Conservation (phyloP, 2,329 filamentous ascomycete genomes). For the Ophiostoma australiae region DNA sequence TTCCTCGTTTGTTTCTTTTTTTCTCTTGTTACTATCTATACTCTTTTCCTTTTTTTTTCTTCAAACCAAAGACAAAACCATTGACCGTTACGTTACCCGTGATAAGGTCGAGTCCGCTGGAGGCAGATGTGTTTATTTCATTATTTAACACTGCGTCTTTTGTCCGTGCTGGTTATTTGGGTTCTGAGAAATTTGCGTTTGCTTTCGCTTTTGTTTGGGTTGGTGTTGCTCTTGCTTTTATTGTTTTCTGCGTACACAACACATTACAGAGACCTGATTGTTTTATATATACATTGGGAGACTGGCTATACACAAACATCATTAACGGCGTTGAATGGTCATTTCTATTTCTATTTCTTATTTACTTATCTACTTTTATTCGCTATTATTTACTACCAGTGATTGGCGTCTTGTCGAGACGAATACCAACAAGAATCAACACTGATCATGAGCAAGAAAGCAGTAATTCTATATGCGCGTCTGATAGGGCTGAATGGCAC, state of each 20-base stretch:
- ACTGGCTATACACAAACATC: constrained; percentile 19
- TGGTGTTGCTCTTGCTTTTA: background rate
- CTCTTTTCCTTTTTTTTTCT: constrained; percentile 11
- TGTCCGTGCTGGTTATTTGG: background rate
- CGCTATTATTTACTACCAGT: background rate
- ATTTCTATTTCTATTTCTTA: background rate
- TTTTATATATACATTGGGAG: constrained; percentile 7
- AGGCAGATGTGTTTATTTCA: background rate
- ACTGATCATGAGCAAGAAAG: no score
- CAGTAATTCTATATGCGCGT: background rate
- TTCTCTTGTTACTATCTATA: constrained; percentile 14
- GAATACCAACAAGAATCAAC: background rate
- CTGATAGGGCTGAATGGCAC: background rate
- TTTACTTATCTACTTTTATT: background rate
- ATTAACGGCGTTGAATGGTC: constrained; percentile 10
- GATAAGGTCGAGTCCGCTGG: background rate
- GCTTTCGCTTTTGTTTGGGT: background rate
- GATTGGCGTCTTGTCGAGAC: background rate
- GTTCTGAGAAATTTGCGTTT: background rate
- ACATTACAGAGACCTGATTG: constrained; percentile 11
- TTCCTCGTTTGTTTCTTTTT: background rate
- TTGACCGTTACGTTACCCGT: constrained; percentile 13
- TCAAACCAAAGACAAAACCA: constrained; percentile 10
- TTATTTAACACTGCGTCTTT: background rate
- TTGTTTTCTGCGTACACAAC: background rate